Conservation (phyloP, 352 stramenopile genomes). For the Pythium plurisporium region DNA sequence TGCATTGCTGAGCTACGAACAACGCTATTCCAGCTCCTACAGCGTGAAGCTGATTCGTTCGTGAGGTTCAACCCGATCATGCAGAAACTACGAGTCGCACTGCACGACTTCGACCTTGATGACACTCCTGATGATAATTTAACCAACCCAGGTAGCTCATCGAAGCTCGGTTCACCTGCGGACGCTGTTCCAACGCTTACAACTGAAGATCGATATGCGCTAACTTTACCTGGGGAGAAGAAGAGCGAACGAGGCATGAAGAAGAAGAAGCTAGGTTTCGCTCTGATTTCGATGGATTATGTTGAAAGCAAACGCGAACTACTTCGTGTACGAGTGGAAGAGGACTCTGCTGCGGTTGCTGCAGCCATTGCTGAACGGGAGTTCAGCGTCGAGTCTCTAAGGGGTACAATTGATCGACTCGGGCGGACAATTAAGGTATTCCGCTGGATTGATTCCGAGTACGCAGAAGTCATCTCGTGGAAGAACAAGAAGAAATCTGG, state of each 20-base stretch:
- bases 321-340: constrained; percentile 47
- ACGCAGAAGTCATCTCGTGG: constrained; percentile 78
- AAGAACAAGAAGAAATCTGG: constrained; percentile 81
- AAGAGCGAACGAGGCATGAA: constrained; percentile 10
- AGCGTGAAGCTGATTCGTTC: constrained; percentile 65
- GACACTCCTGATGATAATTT: constrained; percentile 19
- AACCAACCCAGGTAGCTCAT: too few relatives aligned
- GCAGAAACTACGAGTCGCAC: constrained; percentile 35
- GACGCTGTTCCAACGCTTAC: constrained; percentile 26
- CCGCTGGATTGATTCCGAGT: constrained; percentile 73
- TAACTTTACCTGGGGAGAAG: constrained; percentile 36
- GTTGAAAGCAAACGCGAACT: constrained; percentile 71
- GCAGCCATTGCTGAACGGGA: constrained; percentile 57
- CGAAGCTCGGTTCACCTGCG: background rate
- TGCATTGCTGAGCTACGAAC: constrained; percentile 62
- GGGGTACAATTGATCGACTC: constrained; percentile 71
- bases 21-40: constrained; percentile 77
- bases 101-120: constrained; percentile 46
- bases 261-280: constrained; percentile 52
- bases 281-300: constrained; percentile 57
- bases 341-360: constrained; percentile 26
- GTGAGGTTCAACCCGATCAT: constrained; percentile 47
- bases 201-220: constrained; percentile 44
- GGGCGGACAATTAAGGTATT: constrained; percentile 58
- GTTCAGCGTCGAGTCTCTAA: constrained; percentile 74